Evolutionary conservation across 306 rosid species (phyloP).

Genomic region (Cucumis melo): DNA sequence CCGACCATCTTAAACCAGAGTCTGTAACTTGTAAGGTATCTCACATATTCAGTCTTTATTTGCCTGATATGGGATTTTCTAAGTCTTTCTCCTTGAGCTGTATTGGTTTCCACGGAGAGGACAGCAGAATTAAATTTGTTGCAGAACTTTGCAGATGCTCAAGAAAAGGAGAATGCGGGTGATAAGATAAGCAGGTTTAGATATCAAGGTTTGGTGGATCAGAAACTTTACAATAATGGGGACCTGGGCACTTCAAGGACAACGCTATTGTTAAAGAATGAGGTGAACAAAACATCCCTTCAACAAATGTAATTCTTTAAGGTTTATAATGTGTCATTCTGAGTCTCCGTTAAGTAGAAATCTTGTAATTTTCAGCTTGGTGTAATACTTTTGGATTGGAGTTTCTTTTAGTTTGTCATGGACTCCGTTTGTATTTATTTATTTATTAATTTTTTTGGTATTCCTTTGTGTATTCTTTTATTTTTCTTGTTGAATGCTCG

Average conservation of each 20-base stretch:
- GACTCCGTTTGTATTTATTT: too few species aligned
- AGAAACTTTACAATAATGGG: conserved; percentile 20
- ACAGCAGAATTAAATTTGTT: conserved; percentile 28
- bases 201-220: conserved; percentile 11
- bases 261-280: conserved; percentile 21
- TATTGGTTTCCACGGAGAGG: conserved; percentile 8
- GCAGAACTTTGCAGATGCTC: conserved; percentile 52
- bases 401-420: too few species aligned
- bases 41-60: conserved; percentile 1
- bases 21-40: conserved; percentile 33
- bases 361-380: too few species aligned
- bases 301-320: neutral
- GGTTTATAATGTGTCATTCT: too few species aligned
- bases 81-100: conserved; percentile 4
- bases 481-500: too few species aligned
- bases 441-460: too few species aligned
- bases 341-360: too few species aligned
- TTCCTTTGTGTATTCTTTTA: too few species aligned
- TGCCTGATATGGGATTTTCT: neutral
- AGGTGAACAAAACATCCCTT: conserved; percentile 39
- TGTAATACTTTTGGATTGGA: too few species aligned
- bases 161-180: conserved; percentile 18
- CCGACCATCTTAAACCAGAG: conserved; percentile 19
- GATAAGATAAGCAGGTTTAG: conserved; percentile 28
- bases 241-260: conserved; percentile 23